Evolutionary conservation across 2,329 filamentous ascomycete genomes (phyloP), one percentile per base, ranked within the genome.

Genomic region (Alternaria sp.): DNA sequence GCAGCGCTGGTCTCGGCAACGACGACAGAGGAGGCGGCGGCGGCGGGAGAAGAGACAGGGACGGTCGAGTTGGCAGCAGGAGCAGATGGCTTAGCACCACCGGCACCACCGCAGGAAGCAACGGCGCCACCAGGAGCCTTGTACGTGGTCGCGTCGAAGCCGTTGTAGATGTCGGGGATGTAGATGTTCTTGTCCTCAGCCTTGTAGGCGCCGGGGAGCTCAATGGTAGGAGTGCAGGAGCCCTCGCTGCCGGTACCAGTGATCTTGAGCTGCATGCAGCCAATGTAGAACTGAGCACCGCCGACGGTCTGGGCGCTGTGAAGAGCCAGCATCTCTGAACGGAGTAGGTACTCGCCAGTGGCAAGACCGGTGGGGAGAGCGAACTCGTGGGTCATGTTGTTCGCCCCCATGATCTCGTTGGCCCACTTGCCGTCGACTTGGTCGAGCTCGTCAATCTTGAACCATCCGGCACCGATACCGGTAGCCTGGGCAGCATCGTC

Each of bases 401-500:
- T 67, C 25, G 77, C 76, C 43, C 74, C 73, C 69, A 80, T 77
- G 68, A 80, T 80, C 50, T 73, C 75, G 47, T 71, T 77, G 15
- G 73, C 75, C 76, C 75, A 77, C 61, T 73, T 75, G 60, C 76
- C 75, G 47, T 67, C 62, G 12, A 66, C 68, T 54, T 67, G 61
- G 57, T 77, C 66, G 10, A 72, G 46, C 65, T 78, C 75, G 45
- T 79, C 76, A 49, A 80, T 79, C 70, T 80, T 80, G 71, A 79
- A 76, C 78, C 78, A 80, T 11, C 71, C 70, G 7, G 73, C 68
- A 19, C 77, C 77, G 25, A 73, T 68, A 47, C 75, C 77, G 47
- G 72, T 73, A 10, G 69, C 75, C 44, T 68, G 63, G 26, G 67
- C 65, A 11, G 76, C 85, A 79, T 89, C 90, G 79, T 90, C 88